Percentiles rank a stretch among this genome's conserved stretches.
Evolutionary conservation across 2,329 filamentous ascomycete genomes (phyloP).

Genomic region (Fusarium sororula): DNA sequence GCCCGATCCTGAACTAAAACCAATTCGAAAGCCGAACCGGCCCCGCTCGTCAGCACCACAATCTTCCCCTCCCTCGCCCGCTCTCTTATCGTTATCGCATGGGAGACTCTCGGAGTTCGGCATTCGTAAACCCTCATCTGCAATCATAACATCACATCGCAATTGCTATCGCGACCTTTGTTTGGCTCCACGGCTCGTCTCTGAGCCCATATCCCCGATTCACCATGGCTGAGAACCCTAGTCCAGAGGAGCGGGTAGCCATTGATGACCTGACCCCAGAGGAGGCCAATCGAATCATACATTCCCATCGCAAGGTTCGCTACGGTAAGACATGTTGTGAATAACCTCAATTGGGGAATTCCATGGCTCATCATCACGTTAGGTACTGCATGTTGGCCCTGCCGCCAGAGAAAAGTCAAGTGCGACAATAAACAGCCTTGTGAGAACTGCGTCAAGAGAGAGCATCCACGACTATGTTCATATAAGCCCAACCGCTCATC

Average conservation of each 20-base stretch:
- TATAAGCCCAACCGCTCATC: conserved; percentile 69
- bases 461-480: conserved; percentile 71
- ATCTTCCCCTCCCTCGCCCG: conserved; percentile 39
- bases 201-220: conserved; percentile 36
- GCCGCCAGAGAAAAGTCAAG: conserved; percentile 73
- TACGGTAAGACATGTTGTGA: conserved; percentile 62
- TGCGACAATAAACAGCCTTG: conserved; percentile 75
- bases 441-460: conserved; percentile 73
- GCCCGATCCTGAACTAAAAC: not conserved
- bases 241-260: conserved; percentile 55
- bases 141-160: conserved; percentile 40
- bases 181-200: conserved; percentile 38
- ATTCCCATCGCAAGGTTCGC: conserved; percentile 74
- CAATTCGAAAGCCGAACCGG: conserved; percentile 38
- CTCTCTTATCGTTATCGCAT: conserved; percentile 26
- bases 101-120: conserved; percentile 50
- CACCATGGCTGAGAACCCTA: conserved; percentile 57
- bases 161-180: conserved; percentile 33
- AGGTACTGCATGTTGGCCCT: conserved; percentile 74
- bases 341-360: conserved; percentile 24
- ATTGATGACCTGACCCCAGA: conserved; percentile 69
- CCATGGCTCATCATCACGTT: conserved; percentile 25
- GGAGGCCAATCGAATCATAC: conserved; percentile 74
- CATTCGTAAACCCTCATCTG: conserved; percentile 45
- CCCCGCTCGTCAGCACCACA: conserved; percentile 33